Evolutionary conservation across 2,329 filamentous ascomycete genomes (phyloP), one percentile per base, ranked within the genome.

Genomic region (Cadophora luteo-olivacea): DNA sequence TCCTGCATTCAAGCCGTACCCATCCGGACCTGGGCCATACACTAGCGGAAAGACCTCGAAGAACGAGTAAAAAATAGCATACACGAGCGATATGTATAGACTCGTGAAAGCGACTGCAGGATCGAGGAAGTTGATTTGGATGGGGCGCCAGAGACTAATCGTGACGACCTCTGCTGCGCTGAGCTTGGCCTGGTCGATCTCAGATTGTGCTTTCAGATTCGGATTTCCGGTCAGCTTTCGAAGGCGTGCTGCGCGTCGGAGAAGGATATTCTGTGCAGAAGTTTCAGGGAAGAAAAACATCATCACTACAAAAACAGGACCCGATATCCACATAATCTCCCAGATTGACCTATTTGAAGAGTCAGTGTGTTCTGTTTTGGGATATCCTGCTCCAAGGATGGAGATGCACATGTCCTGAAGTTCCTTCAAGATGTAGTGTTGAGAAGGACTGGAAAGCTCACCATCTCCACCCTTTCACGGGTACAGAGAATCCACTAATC

Each of bases 21-120:
- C 79, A 32, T 33, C n/a, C 4, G 57, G 57, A 19, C 57, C n/a
- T 8, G 57, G 57, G 6, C 57, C 57, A 76, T 88, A 91, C 69
- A 90, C 86, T n/a, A 89, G 79, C 9, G 88, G 87, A 77, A 90
- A 90, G 22, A 84, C 84, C 75, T 90, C 88, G 75, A 90, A 90
- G 79, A 84, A 90, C 45, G 82, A 84, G 75, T 86, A 87, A 81
- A 86, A 87, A 75, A 86, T 87, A 65, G 81, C 85, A 77, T 89
- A 90, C 72, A 86, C 84, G 70, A 90, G 82, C 66, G 83, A 84
- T 6, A 84, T 86, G 78, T 89, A 90, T 52, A 88, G 67, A 72
- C 87, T 85, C 0, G 86, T 83, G 76, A 90, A 89, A 70, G 87
- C 76, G 68, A 90, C 83, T 11, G 87, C 85, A 0, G 88, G 87